Percentiles rank a stretch among this genome's conserved stretches.
These are phyloP conservation scores for Scheffersomyces spartinae DNA, from an alignment of 805 yeast species.

Conservation along the genomic window DNA sequence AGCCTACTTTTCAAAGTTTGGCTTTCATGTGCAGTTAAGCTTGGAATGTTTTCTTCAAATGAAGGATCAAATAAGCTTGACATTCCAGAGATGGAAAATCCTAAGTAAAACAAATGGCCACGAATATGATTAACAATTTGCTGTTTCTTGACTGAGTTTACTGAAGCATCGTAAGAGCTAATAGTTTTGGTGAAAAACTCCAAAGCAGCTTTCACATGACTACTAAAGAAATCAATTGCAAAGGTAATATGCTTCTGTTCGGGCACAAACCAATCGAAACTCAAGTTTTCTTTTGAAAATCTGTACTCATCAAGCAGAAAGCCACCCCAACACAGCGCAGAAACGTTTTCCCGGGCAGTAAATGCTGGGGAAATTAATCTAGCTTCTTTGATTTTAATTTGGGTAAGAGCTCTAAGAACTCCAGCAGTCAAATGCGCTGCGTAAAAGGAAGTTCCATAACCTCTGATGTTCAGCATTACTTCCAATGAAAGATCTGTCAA, in stretches of 20 bases:
- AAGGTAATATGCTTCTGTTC: constrained; percentile 38
- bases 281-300: constrained; percentile 35
- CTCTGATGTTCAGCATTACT: constrained; percentile 40
- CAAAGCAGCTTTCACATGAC: constrained; percentile 33
- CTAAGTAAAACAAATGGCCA: constrained; percentile 42
- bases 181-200: constrained; percentile 28
- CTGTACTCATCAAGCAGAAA: constrained; percentile 46
- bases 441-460: constrained; percentile 52
- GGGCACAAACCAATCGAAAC: constrained; percentile 73
- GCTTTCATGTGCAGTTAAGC: constrained; percentile 16
- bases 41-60: constrained; percentile 36
- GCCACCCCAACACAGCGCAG: constrained; percentile 64
- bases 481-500: constrained; percentile 34
- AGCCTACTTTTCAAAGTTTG: constrained; percentile 25
- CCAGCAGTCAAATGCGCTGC: constrained; percentile 58
- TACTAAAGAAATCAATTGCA: constrained; percentile 49
- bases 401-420: constrained; percentile 49
- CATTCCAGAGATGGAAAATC: constrained; percentile 57
- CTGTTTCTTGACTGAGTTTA: too few relatives aligned
- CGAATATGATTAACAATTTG: constrained; percentile 41
- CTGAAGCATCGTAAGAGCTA: too few relatives aligned
- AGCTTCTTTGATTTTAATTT: constrained; percentile 45
- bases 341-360: constrained; percentile 21
- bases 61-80: constrained; percentile 68
- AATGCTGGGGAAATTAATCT: constrained; percentile 40